These are phyloP conservation scores for Setaria italica DNA, from an alignment of 202 grass and related monocot species.

Conservation along the genomic window DNA sequence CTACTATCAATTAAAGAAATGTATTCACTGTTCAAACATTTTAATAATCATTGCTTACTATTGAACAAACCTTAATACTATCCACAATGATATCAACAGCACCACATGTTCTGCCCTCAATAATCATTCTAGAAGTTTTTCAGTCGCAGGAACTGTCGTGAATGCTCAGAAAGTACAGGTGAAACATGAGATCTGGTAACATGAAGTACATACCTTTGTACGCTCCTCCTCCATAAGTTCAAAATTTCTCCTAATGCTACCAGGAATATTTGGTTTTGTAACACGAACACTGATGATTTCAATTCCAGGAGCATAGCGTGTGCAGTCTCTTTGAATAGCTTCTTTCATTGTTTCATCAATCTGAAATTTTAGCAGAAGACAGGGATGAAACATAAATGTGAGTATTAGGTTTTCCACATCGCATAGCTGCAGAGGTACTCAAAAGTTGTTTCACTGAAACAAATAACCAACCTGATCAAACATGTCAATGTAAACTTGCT, in stretches of 20 bases:
- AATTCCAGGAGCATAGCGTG: conserved; percentile 95
- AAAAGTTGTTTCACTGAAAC: conserved; percentile 23
- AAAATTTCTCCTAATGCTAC: conserved; percentile 89
- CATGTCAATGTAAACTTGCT: conserved; percentile 99
- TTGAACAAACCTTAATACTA: background rate
- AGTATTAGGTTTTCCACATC: conserved; percentile 33
- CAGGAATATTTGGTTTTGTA: conserved; percentile 96
- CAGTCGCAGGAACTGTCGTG: background rate
- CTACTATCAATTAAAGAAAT: conserved; percentile 1
- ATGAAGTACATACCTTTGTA: conserved; percentile 77
- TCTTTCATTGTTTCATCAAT: conserved; percentile 99
- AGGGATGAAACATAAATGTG: conserved; percentile 2
- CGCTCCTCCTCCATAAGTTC: conserved; percentile 99
- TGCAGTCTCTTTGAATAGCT: conserved; percentile 95
- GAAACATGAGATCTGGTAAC: conserved; percentile 27
- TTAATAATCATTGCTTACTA: conserved; percentile 21
- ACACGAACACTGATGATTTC: conserved; percentile 95
- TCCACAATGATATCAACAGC: background rate
- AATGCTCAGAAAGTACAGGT: conserved; percentile 1
- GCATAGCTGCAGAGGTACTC: background rate
- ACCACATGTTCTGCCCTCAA: background rate
- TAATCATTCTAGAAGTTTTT: background rate
- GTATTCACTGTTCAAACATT: background rate
- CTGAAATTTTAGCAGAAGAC: conserved; percentile 59
- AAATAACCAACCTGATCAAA: conserved; percentile 88